Conservation (phyloP, 208 protist species). For the Phytomonas sp. region DNA sequence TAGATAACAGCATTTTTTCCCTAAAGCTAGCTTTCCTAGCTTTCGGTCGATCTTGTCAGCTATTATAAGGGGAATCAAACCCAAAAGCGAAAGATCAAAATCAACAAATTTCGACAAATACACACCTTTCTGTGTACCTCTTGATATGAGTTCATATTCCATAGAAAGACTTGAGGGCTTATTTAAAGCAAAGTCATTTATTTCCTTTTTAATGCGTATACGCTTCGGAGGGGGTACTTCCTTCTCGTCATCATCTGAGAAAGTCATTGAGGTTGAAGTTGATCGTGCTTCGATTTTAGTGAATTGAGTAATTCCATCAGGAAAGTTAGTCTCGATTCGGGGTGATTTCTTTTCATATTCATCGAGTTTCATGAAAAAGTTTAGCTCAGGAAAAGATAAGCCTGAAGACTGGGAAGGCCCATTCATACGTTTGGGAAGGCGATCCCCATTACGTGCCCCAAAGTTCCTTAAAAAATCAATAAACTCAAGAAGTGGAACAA, state of each 20-base stretch:
- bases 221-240: background rate
- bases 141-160: slow-evolving; percentile 13
- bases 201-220: slow-evolving; percentile 1
- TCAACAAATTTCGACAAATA: slow-evolving; percentile 19
- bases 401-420: background rate
- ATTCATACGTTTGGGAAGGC: slow-evolving; percentile 24
- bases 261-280: slow-evolving; percentile 4
- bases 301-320: background rate
- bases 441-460: background rate
- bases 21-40: slow-evolving; percentile 19
- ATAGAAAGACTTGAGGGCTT: slow-evolving; percentile 1
- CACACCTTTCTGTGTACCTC: slow-evolving; percentile 12
- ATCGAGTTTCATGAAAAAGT: background rate
- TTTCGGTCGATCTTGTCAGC: background rate
- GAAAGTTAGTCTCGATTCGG: background rate
- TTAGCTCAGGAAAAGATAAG: background rate
- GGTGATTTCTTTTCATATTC: slow-evolving; percentile 3
- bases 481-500: slow-evolving; percentile 38
- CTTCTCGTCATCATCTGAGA: background rate
- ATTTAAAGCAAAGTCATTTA: slow-evolving; percentile 7
- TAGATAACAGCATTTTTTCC: slow-evolving; percentile 39
- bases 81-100: slow-evolving; percentile 15
- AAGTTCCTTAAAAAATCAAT: slow-evolving; percentile 20
- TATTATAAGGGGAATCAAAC: slow-evolving; percentile 10
- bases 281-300: background rate